phyloP scores from a whole-genome alignment of 805 yeast species.

The Schizosaccharomyces octosporus region DNA sequence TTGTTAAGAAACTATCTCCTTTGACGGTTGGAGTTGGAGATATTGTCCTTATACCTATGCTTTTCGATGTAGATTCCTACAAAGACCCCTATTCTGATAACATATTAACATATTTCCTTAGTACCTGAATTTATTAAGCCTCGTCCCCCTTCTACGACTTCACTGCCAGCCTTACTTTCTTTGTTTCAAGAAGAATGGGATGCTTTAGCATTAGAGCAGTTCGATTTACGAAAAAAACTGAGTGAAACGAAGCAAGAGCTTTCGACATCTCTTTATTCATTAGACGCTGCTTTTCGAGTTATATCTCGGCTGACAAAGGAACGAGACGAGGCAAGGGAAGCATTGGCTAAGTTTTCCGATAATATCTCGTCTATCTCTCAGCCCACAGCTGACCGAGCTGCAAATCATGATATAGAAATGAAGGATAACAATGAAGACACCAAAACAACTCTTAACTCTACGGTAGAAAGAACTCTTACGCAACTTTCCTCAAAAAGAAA shows the following conservation, averaged over 20 bases:
- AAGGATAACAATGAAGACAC: neutral
- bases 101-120: neutral
- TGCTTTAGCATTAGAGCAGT: constrained; percentile 56
- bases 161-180: constrained; percentile 56
- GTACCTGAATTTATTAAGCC: constrained; percentile 15
- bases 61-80: no score
- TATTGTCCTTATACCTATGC: no score
- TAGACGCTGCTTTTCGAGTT: constrained; percentile 76
- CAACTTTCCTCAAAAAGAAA: neutral
- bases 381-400: neutral
- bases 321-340: constrained; percentile 45
- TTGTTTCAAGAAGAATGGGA: constrained; percentile 80
- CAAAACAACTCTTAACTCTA: neutral
- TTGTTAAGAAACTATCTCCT: neutral
- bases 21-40: no score
- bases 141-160: constrained; percentile 26
- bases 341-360: constrained; percentile 24
- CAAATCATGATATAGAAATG: neutral
- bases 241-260: constrained; percentile 43
- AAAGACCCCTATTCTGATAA: neutral
- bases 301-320: constrained; percentile 55
- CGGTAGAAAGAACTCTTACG: neutral
- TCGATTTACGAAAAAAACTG: constrained; percentile 49
- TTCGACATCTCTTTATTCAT: constrained; percentile 53
- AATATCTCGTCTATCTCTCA: neutral